Percentiles rank a stretch among this genome's conserved stretches.
Conservation (phyloP, 257 asterid genomes). For the Nicotiana sylvestris region DNA sequence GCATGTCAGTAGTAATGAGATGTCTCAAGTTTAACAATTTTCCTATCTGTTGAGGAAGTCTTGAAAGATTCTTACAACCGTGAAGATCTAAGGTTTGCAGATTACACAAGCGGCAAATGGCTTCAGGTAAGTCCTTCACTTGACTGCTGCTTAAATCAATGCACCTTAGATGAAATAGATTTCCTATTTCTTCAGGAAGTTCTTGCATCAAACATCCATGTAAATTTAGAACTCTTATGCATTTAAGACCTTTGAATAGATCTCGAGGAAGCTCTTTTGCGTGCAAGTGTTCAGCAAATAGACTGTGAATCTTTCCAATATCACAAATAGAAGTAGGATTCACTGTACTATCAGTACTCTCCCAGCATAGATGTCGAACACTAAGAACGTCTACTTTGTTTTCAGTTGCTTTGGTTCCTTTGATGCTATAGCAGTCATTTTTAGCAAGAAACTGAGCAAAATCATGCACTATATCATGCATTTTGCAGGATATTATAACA, state of each 20-base stretch:
- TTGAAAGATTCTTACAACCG: not conserved
- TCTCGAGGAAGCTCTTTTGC: not conserved
- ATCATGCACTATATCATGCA: conserved; percentile 35
- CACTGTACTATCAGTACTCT: not conserved
- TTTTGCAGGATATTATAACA: conserved; percentile 14
- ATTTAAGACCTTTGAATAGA: conserved; percentile 8
- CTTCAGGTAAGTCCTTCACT: conserved; percentile 19
- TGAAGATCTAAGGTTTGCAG: conserved; percentile 24
- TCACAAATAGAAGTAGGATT: not conserved
- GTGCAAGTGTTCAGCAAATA: not conserved
- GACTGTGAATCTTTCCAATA: not conserved
- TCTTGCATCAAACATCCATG: not conserved
- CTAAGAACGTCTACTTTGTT: not conserved
- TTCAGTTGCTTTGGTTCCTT: not conserved
- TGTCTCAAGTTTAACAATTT: conserved; percentile 25
- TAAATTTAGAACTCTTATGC: not conserved
- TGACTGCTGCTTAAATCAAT: conserved; percentile 7
- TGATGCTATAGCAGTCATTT: conserved; percentile 5
- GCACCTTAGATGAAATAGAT: conserved; percentile 22
- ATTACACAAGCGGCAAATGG: conserved; percentile 19
- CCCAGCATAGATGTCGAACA: conserved; percentile 8
- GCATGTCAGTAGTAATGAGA: conserved; percentile 9
- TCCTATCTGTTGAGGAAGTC: conserved; percentile 24
- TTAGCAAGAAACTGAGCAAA: conserved; percentile 13
- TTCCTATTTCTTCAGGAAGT: conserved; percentile 15